These are phyloP conservation scores for Clarkia xantiana DNA, from an alignment of 345 rosid species.

Conservation along the genomic window DNA sequence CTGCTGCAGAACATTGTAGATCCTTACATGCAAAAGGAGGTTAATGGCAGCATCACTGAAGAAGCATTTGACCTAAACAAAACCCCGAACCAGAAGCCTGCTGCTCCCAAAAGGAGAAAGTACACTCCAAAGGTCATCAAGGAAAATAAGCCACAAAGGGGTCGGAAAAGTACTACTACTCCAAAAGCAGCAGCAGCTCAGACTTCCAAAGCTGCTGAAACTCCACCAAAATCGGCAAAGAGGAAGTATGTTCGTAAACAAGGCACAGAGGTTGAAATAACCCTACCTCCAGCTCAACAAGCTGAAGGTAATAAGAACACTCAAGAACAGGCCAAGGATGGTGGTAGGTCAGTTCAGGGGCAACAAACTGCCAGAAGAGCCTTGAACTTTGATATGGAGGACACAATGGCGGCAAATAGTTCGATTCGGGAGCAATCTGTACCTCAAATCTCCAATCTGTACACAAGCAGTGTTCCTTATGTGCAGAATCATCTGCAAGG, in stretches of 20 bases:
- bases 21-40: slow-evolving; percentile 20
- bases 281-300: slow-evolving; percentile 15
- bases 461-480: too few relatives aligned
- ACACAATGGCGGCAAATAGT: slow-evolving; percentile 1
- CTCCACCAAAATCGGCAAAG: slow-evolving; percentile 9
- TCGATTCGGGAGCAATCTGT: too few relatives aligned
- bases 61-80: slow-evolving; percentile 48
- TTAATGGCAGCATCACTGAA: slow-evolving; percentile 11
- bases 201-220: slow-evolving; percentile 21
- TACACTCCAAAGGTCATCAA: slow-evolving; percentile 67
- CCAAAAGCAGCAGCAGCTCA: slow-evolving; percentile 8
- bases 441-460: too few relatives aligned
- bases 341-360: too few relatives aligned
- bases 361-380: slow-evolving; percentile 36
- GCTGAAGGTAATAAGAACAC: slow-evolving; percentile 10
- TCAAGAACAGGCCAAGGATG: too few relatives aligned
- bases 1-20: slow-evolving; percentile 30
- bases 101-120: slow-evolving; percentile 42
- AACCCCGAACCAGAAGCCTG: slow-evolving; percentile 48
- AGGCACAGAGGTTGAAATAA: slow-evolving; percentile 1
- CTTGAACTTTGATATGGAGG: slow-evolving; percentile 46
- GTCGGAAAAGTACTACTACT: too few relatives aligned
- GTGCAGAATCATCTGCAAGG: too few relatives aligned
- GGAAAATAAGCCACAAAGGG: slow-evolving; percentile 47
- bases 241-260: slow-evolving; percentile 30